Base-by-base conservation (phyloP, 805 yeast species). In the Metschnikowia aberdeeniae region DNA sequence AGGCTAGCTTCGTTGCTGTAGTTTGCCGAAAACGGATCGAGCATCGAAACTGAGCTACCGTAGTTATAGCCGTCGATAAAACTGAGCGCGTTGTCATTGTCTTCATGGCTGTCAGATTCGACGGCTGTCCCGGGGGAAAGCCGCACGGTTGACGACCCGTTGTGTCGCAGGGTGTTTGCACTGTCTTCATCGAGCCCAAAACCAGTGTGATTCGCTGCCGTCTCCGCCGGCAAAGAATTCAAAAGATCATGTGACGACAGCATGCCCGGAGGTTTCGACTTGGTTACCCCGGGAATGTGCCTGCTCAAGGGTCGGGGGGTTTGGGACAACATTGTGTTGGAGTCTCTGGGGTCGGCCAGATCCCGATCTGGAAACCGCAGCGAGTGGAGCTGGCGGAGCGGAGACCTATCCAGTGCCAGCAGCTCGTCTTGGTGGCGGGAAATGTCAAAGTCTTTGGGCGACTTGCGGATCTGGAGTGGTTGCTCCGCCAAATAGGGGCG, bases 21-120 rank as follows among this genome's bases (percentile, higher is more conserved):
- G n/a, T 20, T 19, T 9, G n/a, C 34, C 6, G 34, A 22, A 20
- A 9, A 29, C n/a, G 40, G 11, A 5, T 37, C 40, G 19, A 37
- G 40, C 34, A 37, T 33, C 27, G 40, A 37, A n/a, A 9, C 40
- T 12, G 40, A 37, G 27, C 40, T 37, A 19, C 40, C 34, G 12
- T 37, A 37, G 19, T 37, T 29, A 17, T 37, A 37, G 14, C 22
- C 40, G 12, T 37, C 40, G 13, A 37, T 29, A 17, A 37, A 34
- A n/a, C 19, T 19, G 12, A 30, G 27, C 10, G 29, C 40, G 13
- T 30, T 29, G 12, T 13, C 38, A 22, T 22, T 5, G 8, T 22
- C 26, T 22, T 22, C 26, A 22, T 22, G 2, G 6, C 2, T 22
- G 8, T 22, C 26, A 6, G 26, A 22, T 22, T 3, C 26, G 26